Percentiles rank a stretch among this genome's conserved stretches.
phyloP scores from a whole-genome alignment of 805 yeast genomes.

The Teunomyces funiuensis region DNA sequence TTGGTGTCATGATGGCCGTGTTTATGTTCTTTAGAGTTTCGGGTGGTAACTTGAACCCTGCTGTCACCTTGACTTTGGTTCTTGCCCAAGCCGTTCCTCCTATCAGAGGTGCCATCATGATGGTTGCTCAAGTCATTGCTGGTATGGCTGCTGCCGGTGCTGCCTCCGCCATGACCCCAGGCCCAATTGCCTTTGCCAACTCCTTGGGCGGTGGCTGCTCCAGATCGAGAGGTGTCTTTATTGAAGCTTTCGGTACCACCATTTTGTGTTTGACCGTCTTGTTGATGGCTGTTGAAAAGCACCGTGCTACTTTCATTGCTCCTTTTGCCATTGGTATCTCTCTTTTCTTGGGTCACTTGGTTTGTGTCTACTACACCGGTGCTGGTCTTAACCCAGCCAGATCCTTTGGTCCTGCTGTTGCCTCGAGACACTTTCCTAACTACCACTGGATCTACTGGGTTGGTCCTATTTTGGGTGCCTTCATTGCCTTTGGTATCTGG shows the following conservation, averaged over 20 bases:
- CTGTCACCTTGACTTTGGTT: constrained; percentile 74
- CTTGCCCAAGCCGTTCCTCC: constrained; percentile 74
- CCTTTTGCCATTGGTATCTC: constrained; percentile 84
- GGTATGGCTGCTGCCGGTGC: constrained; percentile 95
- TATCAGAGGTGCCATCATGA: constrained; percentile 63
- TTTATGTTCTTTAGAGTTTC: constrained; percentile 71
- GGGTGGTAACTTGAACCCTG: constrained; percentile 90
- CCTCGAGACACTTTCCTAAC: constrained; percentile 67
- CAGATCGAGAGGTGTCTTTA: constrained; percentile 70
- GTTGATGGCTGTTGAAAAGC: constrained; percentile 82
- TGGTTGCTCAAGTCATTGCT: constrained; percentile 69
- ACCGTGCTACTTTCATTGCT: constrained; percentile 71
- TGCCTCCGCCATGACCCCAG: constrained; percentile 83
- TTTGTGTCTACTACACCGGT: constrained; percentile 81
- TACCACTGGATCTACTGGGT: constrained; percentile 95
- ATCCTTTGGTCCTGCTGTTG: constrained; percentile 80
- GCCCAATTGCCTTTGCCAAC: constrained; percentile 68
- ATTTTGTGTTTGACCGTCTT: constrained; percentile 73
- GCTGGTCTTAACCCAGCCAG: constrained; percentile 94
- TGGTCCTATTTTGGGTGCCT: constrained; percentile 76
- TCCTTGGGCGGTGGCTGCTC: constrained; percentile 71
- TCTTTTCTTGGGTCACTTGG: constrained; percentile 76
- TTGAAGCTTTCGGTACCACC: constrained; percentile 80
- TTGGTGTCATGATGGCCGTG: constrained; percentile 75
- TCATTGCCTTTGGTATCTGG: constrained; percentile 67